A percentile compares a stretch with the other conserved stretches of the same genome.
phyloP scores from a whole-genome alignment of 2,329 filamentous ascomycete genomes.

The Didymella sp. region DNA sequence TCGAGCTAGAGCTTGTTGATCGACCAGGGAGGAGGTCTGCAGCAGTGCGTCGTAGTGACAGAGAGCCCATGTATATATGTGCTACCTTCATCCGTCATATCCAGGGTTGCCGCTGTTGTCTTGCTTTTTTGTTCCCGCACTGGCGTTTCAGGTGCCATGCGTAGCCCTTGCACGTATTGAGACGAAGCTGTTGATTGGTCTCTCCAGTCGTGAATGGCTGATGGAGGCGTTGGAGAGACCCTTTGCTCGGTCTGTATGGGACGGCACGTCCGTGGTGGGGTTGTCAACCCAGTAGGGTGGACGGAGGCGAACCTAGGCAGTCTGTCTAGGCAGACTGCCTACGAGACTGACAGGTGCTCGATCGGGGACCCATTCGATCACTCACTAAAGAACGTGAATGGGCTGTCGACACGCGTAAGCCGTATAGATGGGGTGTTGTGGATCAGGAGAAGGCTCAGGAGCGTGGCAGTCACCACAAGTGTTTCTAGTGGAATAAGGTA shows the following conservation, averaged over 20 bases:
- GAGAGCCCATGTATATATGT: slow-evolving; percentile 15
- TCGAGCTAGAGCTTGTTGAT: background rate
- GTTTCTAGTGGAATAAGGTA: background rate
- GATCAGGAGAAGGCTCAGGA: background rate
- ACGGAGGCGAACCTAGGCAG: background rate
- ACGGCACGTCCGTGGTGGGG: slow-evolving; percentile 24
- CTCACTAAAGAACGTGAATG: background rate
- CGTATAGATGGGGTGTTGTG: background rate
- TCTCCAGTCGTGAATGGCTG: slow-evolving; percentile 22
- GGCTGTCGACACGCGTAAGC: background rate
- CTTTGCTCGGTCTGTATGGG: slow-evolving; percentile 20
- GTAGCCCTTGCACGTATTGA: slow-evolving; percentile 23
- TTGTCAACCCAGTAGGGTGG: slow-evolving; percentile 8
- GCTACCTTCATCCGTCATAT: background rate
- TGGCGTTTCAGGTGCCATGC: slow-evolving; percentile 33
- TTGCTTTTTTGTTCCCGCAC: slow-evolving; percentile 30
- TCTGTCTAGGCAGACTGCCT: background rate
- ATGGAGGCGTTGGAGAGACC: slow-evolving; percentile 31
- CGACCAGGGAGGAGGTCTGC: background rate
- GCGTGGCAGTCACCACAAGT: background rate
- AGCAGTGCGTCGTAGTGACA: slow-evolving; percentile 13
- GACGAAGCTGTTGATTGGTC: slow-evolving; percentile 29
- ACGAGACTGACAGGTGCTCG: background rate
- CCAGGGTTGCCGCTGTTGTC: background rate
- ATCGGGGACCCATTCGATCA: background rate